Conservation (phyloP, 257 asterid genomes). For the Jacaranda copaia region DNA sequence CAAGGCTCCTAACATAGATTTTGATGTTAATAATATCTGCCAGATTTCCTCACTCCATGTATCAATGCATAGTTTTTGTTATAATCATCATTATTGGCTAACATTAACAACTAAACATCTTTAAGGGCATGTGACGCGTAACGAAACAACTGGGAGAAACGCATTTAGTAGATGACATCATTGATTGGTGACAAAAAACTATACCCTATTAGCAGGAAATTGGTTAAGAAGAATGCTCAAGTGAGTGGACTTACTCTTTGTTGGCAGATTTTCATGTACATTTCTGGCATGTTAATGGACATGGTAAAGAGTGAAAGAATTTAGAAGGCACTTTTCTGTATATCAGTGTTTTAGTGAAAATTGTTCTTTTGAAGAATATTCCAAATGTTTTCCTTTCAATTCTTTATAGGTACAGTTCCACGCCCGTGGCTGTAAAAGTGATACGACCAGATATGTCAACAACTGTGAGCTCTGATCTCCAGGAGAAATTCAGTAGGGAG, state of each 20-base stretch:
- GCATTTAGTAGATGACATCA: neutral
- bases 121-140: constrained; percentile 13
- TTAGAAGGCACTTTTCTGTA: neutral
- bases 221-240: neutral
- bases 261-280: neutral
- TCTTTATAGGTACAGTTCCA: constrained; percentile 52
- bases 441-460: constrained; percentile 54
- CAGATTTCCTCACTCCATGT: neutral
- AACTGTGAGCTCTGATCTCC: constrained; percentile 48
- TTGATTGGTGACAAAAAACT: neutral
- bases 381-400: constrained; percentile 8
- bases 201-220: neutral
- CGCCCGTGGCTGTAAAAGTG: constrained; percentile 64
- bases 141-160: neutral
- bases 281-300: neutral
- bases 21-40: neutral
- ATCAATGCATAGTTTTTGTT: neutral
- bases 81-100: neutral
- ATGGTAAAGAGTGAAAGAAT: neutral
- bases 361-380: neutral
- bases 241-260: neutral
- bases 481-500: constrained; percentile 58
- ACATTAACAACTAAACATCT: neutral
- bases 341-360: constrained; percentile 1
- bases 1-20: no score